Evolutionary conservation across 2,329 filamentous ascomycete genomes (phyloP).

Genomic region (Diaporthe sp.): DNA sequence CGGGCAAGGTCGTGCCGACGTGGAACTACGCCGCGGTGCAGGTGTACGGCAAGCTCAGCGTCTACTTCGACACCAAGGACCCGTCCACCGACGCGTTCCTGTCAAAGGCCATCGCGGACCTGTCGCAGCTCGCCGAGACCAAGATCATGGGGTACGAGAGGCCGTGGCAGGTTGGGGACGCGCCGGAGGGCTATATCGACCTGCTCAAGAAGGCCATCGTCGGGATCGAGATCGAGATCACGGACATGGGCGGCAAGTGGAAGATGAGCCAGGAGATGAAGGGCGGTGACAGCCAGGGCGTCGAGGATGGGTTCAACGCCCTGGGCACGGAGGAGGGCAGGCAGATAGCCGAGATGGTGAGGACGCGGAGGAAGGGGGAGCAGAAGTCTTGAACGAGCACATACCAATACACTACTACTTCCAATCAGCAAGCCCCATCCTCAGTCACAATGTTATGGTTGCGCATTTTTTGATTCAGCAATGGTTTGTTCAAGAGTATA

Average conservation of each 20-base stretch:
- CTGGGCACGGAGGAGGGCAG: constrained; percentile 49
- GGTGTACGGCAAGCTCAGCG: constrained; percentile 69
- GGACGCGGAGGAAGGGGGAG: constrained; percentile 30
- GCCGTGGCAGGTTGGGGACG: constrained; percentile 71
- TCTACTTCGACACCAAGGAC: constrained; percentile 65
- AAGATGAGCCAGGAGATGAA: constrained; percentile 76
- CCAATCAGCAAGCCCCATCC: neutral
- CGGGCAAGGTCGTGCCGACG: constrained; percentile 77
- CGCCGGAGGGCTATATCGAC: constrained; percentile 68
- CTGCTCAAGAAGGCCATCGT: constrained; percentile 71
- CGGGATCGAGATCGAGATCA: constrained; percentile 71
- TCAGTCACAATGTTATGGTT: neutral
- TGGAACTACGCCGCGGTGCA: constrained; percentile 79
- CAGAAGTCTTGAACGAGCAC: neutral
- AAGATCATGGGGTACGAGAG: constrained; percentile 68
- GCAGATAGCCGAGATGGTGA: constrained; percentile 51
- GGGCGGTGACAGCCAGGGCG: constrained; percentile 66
- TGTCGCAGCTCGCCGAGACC: constrained; percentile 63
- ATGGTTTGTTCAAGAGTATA: neutral
- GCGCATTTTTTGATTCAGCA: neutral
- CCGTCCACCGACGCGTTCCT: constrained; percentile 63
- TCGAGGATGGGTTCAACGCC: constrained; percentile 67
- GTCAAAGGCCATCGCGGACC: constrained; percentile 63
- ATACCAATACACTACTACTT: neutral
- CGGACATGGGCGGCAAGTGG: constrained; percentile 70